Conservation (phyloP, 257 asterid genomes). For the Cruciata laevipes region DNA sequence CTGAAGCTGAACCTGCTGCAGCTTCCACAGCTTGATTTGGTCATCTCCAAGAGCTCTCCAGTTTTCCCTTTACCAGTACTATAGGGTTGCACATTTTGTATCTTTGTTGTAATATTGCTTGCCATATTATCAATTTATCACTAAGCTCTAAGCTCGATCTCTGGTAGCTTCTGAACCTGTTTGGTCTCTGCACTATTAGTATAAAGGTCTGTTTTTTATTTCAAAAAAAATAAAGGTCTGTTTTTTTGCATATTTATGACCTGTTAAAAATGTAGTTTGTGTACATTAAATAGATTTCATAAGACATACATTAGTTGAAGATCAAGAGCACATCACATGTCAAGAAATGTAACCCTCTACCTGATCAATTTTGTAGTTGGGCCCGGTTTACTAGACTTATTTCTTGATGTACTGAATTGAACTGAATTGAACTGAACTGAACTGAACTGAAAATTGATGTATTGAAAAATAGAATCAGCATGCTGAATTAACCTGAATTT, state of each 20-base stretch:
- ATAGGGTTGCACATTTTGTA: not conserved
- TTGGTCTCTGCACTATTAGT: not conserved
- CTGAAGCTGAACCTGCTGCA: constrained; percentile 13
- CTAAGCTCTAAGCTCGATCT: not conserved
- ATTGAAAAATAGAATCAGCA: too few relatives aligned
- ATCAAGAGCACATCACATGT: too few relatives aligned
- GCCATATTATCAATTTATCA: not conserved
- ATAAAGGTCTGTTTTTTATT: not conserved
- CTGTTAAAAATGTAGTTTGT: too few relatives aligned
- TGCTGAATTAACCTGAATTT: too few relatives aligned
- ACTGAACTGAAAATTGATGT: too few relatives aligned
- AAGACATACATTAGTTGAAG: too few relatives aligned
- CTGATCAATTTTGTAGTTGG: too few relatives aligned
- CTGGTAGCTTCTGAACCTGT: not conserved
- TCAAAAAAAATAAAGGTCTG: not conserved
- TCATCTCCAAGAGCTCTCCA: constrained; percentile 1
- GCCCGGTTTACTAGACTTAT: too few relatives aligned
- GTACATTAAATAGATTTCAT: not conserved
- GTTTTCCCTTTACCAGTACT: not conserved
- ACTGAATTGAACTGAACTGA: too few relatives aligned
- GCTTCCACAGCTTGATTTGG: constrained; percentile 27
- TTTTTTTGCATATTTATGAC: not conserved
- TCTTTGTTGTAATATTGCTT: constrained; percentile 15
- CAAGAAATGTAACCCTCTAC: too few relatives aligned
- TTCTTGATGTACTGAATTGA: too few relatives aligned